These are phyloP conservation scores for Termitomyces eurrhizus DNA, from an alignment of 768 basidiomycete genomes.

Conservation along the genomic window DNA sequence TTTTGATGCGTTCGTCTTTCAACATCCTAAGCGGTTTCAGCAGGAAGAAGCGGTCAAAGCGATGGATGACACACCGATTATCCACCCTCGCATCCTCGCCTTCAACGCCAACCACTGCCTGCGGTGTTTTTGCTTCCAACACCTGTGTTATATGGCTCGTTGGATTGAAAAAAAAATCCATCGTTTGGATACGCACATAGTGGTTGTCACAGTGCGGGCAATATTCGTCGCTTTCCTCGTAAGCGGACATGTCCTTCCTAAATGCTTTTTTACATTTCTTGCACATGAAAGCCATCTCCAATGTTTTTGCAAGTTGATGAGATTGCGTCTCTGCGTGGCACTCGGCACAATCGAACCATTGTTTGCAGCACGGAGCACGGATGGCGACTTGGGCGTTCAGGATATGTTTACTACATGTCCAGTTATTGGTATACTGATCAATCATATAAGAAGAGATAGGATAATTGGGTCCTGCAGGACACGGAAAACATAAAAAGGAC, in stretches of 20 bases:
- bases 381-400: conserved; percentile 96
- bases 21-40: conserved; percentile 58
- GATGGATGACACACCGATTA: conserved; percentile 54
- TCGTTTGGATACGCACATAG: conserved; percentile 62
- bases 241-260: conserved; percentile 87
- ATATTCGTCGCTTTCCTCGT: conserved; percentile 97
- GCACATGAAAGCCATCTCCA: conserved; percentile 57
- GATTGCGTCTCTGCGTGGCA: conserved; percentile 86
- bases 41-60: background rate
- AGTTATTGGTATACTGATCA: conserved; percentile 20
- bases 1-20: conserved; percentile 78
- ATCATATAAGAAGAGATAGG: conserved; percentile 12
- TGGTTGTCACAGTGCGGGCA: conserved; percentile 99
- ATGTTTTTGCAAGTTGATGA: conserved; percentile 68
- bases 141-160: conserved; percentile 46
- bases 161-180: background rate
- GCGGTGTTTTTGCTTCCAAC: conserved; percentile 87
- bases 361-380: conserved; percentile 95
- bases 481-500: background rate
- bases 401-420: conserved; percentile 77
- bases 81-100: conserved; percentile 90
- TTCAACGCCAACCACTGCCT: conserved; percentile 81
- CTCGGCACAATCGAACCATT: conserved; percentile 96
- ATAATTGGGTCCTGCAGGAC: background rate
- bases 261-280: conserved; percentile 83